Evolutionary conservation across 139 green algal species (phyloP).

Genomic region (Coelastrella sp.): DNA sequence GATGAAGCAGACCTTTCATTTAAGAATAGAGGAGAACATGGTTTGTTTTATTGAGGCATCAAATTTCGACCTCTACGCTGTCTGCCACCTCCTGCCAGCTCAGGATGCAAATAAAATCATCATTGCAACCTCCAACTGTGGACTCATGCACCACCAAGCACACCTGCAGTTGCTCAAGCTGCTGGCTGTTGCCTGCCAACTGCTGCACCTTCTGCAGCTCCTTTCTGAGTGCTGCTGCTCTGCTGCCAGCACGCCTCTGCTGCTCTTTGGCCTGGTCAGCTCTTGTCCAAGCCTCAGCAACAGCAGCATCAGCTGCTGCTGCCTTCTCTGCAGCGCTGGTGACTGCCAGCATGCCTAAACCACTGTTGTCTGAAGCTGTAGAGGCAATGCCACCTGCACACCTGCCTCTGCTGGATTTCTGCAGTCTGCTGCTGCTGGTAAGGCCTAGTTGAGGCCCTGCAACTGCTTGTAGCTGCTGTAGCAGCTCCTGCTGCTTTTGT

Average conservation of each 20-base stretch:
- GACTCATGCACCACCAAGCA: background rate
- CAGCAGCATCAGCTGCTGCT: slow-evolving; percentile 14
- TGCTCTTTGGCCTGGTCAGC: slow-evolving; percentile 18
- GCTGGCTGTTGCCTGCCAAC: too few species aligned
- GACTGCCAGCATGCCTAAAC: background rate
- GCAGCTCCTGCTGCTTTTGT: background rate
- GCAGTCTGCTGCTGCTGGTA: background rate
- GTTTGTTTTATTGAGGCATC: too few species aligned
- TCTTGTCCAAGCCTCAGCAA: background rate
- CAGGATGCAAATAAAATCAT: background rate
- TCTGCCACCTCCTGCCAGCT: too few species aligned
- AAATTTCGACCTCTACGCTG: too few species aligned
- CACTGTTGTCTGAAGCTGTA: background rate
- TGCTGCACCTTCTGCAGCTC: slow-evolving; percentile 7
- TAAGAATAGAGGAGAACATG: too few species aligned
- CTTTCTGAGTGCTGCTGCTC: background rate
- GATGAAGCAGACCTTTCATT: too few species aligned
- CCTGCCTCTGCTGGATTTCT: background rate
- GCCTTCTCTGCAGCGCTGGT: slow-evolving; percentile 2
- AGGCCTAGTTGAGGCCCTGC: background rate
- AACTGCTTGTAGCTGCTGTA: background rate
- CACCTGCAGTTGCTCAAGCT: slow-evolving; percentile 40
- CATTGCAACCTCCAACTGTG: too few species aligned
- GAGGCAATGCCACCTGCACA: too few species aligned
- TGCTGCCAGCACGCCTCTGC: background rate